Percentiles rank a stretch among this genome's conserved stretches.
Evolutionary conservation across 257 asterid species (phyloP).

Genomic region (Avicennia marina): DNA sequence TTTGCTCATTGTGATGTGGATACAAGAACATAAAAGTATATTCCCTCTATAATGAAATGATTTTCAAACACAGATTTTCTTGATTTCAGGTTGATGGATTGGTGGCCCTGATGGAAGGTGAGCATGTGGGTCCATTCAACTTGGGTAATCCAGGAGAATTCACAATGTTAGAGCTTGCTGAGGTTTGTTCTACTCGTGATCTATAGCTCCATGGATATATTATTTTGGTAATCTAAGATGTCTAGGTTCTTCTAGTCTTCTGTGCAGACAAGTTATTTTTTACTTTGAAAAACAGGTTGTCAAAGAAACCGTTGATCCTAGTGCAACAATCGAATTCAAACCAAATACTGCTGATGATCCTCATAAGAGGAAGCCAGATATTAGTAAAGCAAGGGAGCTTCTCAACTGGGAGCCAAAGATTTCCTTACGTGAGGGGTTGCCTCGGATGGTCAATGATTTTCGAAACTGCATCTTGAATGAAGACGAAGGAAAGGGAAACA

Average conservation of each 20-base stretch:
- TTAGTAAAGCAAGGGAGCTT: conserved; percentile 81
- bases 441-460: conserved; percentile 82
- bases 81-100: conserved; percentile 50
- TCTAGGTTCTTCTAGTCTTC: neutral
- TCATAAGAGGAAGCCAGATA: conserved; percentile 96
- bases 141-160: conserved; percentile 71
- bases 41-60: conserved; percentile 6
- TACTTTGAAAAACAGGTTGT: conserved; percentile 57
- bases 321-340: conserved; percentile 76
- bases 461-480: conserved; percentile 92
- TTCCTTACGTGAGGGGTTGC: conserved; percentile 76
- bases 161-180: conserved; percentile 70
- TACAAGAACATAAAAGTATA: neutral
- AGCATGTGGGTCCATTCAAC: conserved; percentile 71
- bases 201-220: neutral
- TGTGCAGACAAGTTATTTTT: neutral
- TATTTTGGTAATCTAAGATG: neutral
- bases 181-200: conserved; percentile 34
- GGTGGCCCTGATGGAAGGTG: conserved; percentile 71
- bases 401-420: conserved; percentile 96
- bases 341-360: conserved; percentile 98
- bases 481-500: conserved; percentile 88
- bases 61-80: neutral
- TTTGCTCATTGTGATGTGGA: neutral
- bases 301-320: conserved; percentile 85